Base-by-base conservation (phyloP, 2,329 filamentous ascomycete species). In the Exophiala alcalophila region DNA sequence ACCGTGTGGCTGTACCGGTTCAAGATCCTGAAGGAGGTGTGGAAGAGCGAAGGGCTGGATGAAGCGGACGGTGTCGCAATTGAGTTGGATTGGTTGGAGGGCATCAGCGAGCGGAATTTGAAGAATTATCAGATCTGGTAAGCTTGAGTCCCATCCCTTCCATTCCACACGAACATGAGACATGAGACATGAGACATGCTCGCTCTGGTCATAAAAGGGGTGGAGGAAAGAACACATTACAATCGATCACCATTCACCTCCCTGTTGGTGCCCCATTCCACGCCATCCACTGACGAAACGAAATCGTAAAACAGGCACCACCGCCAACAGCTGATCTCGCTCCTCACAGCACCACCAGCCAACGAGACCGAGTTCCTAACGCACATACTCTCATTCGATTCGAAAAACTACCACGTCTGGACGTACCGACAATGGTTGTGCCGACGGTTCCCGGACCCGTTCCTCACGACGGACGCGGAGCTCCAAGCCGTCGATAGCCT, bases 351-450 rank as follows among this genome's bases (percentile, higher is more conserved):
- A 12, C 74, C 87, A 38, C 79, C 78, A 8, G 63, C 72, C 3
- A 78, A 77, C 3, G 92, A 98, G 67, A 72, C 76, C 14, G 73
- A 73, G 10, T 97, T 97, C 63, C 77, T 96, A 47, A 76, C 74
- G 46, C 67, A 74, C 32, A 97, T 98, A 78, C 82, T 98, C 40
- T 77, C 75, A 27, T 76, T 85, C 56, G 92, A 98, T 63, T 80
- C 84, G 35, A 98, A 98, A 70, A 98, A 98, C 71, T 97, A 98
- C 64, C 92, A 98, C 63, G 92, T 97, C 33, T 98, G 92, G 92
- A 88, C 83, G 41, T 98, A 97, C 69, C 77, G 92, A 45, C 88
- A 95, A 63, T 73, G 83, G 80, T 62, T 84, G 69, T 72, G 95
- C 65, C 75, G 78, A 53, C 69, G 77, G 35, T 81, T 84, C 64